Percentiles rank a stretch among this genome's conserved stretches.
Conservation (phyloP, 2,329 filamentous ascomycete species). For the Diaporthe sp. region DNA sequence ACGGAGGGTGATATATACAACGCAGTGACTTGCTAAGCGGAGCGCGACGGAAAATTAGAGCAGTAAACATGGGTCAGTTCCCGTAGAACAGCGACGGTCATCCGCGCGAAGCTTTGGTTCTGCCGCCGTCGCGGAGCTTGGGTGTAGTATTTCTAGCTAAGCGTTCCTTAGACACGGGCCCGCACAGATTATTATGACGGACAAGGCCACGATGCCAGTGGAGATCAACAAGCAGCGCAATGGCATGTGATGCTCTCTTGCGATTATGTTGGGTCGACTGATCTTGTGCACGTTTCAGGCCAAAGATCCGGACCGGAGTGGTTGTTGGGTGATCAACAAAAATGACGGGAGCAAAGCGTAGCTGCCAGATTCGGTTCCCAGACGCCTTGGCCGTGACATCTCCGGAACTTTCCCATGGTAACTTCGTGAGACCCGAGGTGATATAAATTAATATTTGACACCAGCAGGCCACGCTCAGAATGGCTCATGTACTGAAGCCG, state of each 20-base stretch:
- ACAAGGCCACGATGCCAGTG: background rate
- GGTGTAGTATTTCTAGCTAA: background rate
- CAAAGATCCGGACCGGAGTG: background rate
- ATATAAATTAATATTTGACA: background rate
- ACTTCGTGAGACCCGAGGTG: no score
- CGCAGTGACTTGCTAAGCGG: background rate
- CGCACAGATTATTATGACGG: background rate
- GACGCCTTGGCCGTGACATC: background rate
- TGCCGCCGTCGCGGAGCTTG: background rate
- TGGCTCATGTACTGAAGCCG: background rate
- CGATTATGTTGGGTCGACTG: background rate
- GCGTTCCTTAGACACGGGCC: no score
- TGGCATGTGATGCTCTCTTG: background rate
- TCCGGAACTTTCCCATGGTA: background rate
- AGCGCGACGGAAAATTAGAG: background rate
- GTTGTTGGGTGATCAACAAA: background rate
- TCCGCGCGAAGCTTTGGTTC: background rate
- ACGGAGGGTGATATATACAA: background rate
- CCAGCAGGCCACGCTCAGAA: background rate
- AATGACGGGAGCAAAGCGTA: no score
- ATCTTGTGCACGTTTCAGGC: background rate
- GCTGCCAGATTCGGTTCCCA: background rate
- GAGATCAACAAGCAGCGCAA: background rate
- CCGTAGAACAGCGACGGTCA: background rate
- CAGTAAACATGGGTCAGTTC: background rate